Evolutionary conservation across 306 rosid species (phyloP).

Genomic region (Quillaja saponaria): DNA sequence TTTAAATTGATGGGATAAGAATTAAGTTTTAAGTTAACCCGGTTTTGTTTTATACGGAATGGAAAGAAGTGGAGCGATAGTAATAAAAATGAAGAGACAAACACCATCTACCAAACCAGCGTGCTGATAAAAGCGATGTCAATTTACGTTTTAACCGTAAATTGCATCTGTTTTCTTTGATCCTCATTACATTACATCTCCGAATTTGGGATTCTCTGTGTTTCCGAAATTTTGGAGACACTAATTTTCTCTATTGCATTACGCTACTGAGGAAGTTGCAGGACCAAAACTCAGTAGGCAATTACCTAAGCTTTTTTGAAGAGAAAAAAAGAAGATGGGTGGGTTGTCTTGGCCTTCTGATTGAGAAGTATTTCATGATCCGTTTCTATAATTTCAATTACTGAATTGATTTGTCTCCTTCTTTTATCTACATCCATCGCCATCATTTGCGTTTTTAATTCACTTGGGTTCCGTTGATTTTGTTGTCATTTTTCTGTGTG

Average conservation of each 20-base stretch:
- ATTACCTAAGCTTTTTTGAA: neutral
- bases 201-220: neutral
- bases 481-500: neutral
- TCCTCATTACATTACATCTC: neutral
- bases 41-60: no score
- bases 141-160: neutral
- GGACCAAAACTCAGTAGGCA: neutral
- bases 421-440: no score
- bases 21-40: no score
- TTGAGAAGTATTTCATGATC: constrained; percentile 56
- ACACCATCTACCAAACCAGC: no score
- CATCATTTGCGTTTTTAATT: neutral
- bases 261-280: neutral
- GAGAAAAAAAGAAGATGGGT: constrained; percentile 38
- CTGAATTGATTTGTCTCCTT: neutral
- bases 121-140: neutral
- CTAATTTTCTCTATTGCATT: neutral
- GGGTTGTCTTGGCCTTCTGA: constrained; percentile 62
- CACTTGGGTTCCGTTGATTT: neutral
- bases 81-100: no score
- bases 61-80: no score
- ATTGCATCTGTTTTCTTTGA: neutral
- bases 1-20: no score
- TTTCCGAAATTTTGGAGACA: neutral
- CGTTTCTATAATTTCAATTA: neutral